These are phyloP conservation scores for Carex arenaria DNA, from an alignment of 202 grass and related monocot genomes.

Conservation along the genomic window DNA sequence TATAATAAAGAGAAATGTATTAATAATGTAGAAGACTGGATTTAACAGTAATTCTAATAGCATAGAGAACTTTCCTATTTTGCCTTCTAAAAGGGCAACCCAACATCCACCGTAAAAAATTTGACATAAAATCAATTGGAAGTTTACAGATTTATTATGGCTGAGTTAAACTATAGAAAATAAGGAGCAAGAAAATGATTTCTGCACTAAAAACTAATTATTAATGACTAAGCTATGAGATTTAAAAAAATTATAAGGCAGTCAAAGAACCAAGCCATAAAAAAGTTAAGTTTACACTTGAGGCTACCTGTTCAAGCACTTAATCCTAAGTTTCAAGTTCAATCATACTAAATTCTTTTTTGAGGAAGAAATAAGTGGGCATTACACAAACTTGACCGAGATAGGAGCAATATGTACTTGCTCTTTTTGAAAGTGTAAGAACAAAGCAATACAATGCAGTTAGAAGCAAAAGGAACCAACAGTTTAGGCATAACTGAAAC, in stretches of 20 bases:
- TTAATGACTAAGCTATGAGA: neutral
- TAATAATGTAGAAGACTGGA: conserved; percentile 6
- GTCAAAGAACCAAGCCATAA: neutral
- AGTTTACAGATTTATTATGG: neutral
- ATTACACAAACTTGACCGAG: neutral
- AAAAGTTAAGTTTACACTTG: neutral
- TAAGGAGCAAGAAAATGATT: neutral
- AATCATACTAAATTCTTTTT: neutral
- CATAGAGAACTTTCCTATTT: neutral
- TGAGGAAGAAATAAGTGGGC: neutral
- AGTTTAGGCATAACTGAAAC: neutral
- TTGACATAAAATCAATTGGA: neutral
- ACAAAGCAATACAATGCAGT: conserved; percentile 13
- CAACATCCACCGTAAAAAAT: neutral
- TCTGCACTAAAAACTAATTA: neutral
- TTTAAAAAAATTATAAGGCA: neutral
- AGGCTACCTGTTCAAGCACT: neutral
- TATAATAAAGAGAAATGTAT: conserved; percentile 14
- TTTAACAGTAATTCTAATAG: neutral
- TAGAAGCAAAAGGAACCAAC: neutral
- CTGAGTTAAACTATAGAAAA: neutral
- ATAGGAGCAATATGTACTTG: neutral
- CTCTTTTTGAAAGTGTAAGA: neutral
- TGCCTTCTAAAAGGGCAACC: neutral
- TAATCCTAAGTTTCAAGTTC: neutral